These are phyloP conservation scores for Colletotrichum horii DNA, from an alignment of 2,329 filamentous ascomycete genomes.

Conservation along the genomic window DNA sequence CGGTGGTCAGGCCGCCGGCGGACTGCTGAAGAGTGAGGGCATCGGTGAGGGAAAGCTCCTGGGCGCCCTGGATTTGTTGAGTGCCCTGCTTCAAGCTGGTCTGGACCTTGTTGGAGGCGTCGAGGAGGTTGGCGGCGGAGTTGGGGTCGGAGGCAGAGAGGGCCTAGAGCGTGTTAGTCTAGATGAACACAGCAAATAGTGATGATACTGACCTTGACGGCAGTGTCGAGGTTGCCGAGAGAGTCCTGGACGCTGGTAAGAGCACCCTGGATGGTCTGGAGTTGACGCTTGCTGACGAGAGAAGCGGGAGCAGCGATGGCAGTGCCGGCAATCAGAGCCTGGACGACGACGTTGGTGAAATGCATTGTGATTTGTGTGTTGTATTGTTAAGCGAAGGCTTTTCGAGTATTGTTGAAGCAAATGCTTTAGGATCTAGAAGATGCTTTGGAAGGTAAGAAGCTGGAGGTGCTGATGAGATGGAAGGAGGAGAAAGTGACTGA, in stretches of 20 bases:
- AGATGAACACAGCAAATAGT: fast-evolving
- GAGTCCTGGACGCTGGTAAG: conserved; percentile 64
- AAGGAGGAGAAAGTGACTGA: not conserved
- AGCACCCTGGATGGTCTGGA: conserved; percentile 61
- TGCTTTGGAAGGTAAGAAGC: not conserved
- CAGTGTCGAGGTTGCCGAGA: conserved; percentile 56
- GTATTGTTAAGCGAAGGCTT: not conserved
- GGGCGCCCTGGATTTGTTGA: conserved; percentile 30
- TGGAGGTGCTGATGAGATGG: conserved; percentile 6
- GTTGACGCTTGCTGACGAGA: conserved; percentile 40
- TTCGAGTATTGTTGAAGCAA: not conserved
- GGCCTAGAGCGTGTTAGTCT: not conserved
- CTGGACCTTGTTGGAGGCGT: conserved; percentile 27
- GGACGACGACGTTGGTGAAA: conserved; percentile 44
- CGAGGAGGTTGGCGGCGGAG: conserved; percentile 37
- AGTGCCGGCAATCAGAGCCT: conserved; percentile 56
- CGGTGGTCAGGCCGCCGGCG: conserved; percentile 23
- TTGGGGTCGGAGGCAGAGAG: conserved; percentile 55
- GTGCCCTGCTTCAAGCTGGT: conserved; percentile 25
- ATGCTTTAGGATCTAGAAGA: not conserved
- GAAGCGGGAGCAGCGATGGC: conserved; percentile 43
- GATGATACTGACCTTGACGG: conserved; percentile 9
- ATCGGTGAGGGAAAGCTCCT: conserved; percentile 26
- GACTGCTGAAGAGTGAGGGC: conserved; percentile 25
- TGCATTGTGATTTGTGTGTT: conserved; percentile 21